phyloP scores from a whole-genome alignment of 2,329 filamentous ascomycete species.

The Penicillium corylophilum region DNA sequence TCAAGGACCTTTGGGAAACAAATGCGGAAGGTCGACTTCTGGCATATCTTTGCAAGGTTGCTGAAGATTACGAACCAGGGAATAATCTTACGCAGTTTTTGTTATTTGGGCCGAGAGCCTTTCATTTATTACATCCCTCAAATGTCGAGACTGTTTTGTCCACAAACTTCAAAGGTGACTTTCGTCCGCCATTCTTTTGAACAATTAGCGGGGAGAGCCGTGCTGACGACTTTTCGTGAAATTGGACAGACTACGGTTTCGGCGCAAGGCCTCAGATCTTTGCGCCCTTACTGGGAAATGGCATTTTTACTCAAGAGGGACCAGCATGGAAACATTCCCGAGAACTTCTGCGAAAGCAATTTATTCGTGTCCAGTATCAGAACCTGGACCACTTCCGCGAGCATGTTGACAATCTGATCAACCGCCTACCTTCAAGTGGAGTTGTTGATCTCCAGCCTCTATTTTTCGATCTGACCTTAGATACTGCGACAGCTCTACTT shows the following conservation, averaged over 20 bases:
- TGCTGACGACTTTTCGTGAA: background rate
- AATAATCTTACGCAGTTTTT: constrained; percentile 5
- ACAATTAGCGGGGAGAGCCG: background rate
- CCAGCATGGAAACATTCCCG: constrained; percentile 29
- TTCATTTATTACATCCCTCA: constrained; percentile 5
- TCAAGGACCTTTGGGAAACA: constrained; percentile 7
- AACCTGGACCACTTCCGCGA: constrained; percentile 33
- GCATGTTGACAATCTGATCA: constrained; percentile 35
- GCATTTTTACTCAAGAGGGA: constrained; percentile 22
- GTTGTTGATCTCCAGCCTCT: constrained; percentile 35
- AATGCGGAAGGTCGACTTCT: constrained; percentile 7
- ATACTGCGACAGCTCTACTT: constrained; percentile 39
- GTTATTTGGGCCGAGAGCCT: constrained; percentile 3
- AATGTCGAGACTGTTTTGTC: constrained; percentile 7
- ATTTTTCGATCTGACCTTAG: constrained; percentile 42
- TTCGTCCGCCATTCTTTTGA: background rate
- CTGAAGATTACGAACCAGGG: constrained; percentile 4
- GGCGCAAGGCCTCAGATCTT: background rate
- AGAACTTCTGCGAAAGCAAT: constrained; percentile 37
- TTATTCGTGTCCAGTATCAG: constrained; percentile 32
- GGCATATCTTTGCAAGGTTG: constrained; percentile 3
- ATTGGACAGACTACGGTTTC: background rate
- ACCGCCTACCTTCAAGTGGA: constrained; percentile 18
- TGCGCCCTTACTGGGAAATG: constrained; percentile 1
- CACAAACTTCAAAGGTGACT: constrained; percentile 6